Evolutionary conservation across 768 basidiomycete species (phyloP).

Genomic region (Favolaschia claudopus): DNA sequence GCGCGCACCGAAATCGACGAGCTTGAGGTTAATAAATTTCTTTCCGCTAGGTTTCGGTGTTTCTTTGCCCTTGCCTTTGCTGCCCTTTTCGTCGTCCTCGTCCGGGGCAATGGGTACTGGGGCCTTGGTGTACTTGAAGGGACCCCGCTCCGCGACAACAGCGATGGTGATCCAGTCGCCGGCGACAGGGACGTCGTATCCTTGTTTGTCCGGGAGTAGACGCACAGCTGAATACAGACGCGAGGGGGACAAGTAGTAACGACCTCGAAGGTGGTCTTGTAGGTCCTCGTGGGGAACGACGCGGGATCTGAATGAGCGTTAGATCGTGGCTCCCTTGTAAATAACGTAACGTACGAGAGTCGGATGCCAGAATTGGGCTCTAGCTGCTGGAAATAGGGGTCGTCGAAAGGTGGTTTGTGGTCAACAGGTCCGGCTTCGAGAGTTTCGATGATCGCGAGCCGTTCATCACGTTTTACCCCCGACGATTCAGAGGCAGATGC

Average conservation of each 20-base stretch:
- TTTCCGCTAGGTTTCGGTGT: slow-evolving; percentile 62
- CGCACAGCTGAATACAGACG: slow-evolving; percentile 87
- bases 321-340: slow-evolving; percentile 4
- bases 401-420: slow-evolving; percentile 72
- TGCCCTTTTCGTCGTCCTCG: slow-evolving; percentile 46
- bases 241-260: slow-evolving; percentile 90
- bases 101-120: slow-evolving; percentile 64
- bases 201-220: slow-evolving; percentile 77
- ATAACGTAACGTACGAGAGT: slow-evolving; percentile 65
- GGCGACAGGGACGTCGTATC: slow-evolving; percentile 89
- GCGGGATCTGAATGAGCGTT: slow-evolving; percentile 65
- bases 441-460: slow-evolving; percentile 76
- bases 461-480: slow-evolving; percentile 66
- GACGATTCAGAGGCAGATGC: slow-evolving; percentile 11
- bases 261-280: slow-evolving; percentile 79
- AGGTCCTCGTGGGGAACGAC: slow-evolving; percentile 76
- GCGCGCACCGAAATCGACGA: slow-evolving; percentile 80
- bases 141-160: slow-evolving; percentile 91
- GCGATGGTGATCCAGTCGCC: slow-evolving; percentile 97
- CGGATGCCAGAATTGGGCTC: slow-evolving; percentile 94
- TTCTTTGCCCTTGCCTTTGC: slow-evolving; percentile 42
- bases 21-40: slow-evolving; percentile 87
- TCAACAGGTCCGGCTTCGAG: slow-evolving; percentile 81
- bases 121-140: slow-evolving; percentile 74
- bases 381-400: slow-evolving; percentile 76